Conservation (phyloP, 2,329 filamentous ascomycete genomes). For the Stagonosporopsis chrysanthemi region DNA sequence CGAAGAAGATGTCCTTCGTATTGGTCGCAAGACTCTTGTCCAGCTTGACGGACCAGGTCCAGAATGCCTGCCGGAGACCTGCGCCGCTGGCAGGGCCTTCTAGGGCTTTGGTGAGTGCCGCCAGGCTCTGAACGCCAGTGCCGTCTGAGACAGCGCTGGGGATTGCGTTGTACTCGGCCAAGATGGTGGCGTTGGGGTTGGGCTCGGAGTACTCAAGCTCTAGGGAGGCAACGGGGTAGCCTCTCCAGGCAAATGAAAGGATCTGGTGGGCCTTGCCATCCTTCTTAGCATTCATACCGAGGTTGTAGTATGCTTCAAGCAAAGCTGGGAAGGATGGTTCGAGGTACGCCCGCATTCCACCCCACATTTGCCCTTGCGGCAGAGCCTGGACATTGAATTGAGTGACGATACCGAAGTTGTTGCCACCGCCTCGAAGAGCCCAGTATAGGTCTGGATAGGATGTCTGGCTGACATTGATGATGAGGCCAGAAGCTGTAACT, state of each 20-base stretch:
- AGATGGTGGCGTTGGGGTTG: conserved; percentile 31
- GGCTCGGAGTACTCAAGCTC: conserved; percentile 40
- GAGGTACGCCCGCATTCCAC: conserved; percentile 28
- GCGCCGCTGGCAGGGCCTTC: conserved; percentile 14
- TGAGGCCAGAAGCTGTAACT: conserved; percentile 29
- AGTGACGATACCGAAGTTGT: conserved; percentile 49
- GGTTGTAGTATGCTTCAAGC: conserved; percentile 36
- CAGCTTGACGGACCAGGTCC: conserved; percentile 38
- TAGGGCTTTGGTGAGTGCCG: conserved; percentile 28
- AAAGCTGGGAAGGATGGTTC: conserved; percentile 27
- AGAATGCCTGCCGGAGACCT: conserved; percentile 37
- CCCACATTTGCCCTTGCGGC: conserved; percentile 39
- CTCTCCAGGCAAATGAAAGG: conserved; percentile 31
- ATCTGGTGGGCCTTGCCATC: conserved; percentile 40
- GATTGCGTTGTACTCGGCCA: conserved; percentile 39
- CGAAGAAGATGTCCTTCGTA: conserved; percentile 35
- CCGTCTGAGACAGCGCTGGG: conserved; percentile 21
- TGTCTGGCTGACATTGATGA: conserved; percentile 27
- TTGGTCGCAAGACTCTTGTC: conserved; percentile 28
- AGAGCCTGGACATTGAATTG: conserved; percentile 34
- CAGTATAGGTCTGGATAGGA: conserved; percentile 51
- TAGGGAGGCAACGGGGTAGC: conserved; percentile 24
- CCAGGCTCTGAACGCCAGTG: conserved; percentile 30
- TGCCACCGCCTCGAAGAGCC: conserved; percentile 48
- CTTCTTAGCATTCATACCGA: conserved; percentile 28